Evolutionary conservation across 225 moss, liverwort and hornwort genomes (phyloP).

Genomic region (Ulota crispa): DNA sequence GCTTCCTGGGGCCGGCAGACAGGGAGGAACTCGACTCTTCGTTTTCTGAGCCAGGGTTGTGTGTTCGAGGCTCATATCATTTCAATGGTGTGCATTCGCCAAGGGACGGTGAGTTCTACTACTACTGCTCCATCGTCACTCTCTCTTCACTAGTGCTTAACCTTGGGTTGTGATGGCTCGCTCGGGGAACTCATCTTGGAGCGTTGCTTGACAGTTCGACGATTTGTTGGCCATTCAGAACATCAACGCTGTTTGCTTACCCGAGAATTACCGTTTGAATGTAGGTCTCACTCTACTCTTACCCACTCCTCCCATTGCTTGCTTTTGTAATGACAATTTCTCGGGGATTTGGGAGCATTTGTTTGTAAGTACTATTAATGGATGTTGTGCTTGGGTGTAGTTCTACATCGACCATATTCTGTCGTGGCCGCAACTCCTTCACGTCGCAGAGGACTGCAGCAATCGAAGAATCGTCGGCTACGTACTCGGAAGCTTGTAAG

Average conservation of each 20-base stretch:
- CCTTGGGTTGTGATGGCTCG: neutral
- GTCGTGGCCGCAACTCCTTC: conserved; percentile 88
- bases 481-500: conserved; percentile 85
- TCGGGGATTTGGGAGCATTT: neutral
- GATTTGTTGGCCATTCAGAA: conserved; percentile 92
- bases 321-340: neutral
- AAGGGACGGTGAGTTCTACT: conserved; percentile 65
- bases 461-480: conserved; percentile 86
- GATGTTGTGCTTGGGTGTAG: conserved; percentile 36
- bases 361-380: neutral
- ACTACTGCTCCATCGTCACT: neutral
- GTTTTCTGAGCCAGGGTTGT: neutral
- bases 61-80: conserved; percentile 13
- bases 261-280: conserved; percentile 91
- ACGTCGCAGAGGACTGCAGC: conserved; percentile 87
- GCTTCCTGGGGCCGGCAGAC: conserved; percentile 7
- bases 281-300: conserved; percentile 24
- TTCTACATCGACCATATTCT: conserved; percentile 76
- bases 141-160: neutral
- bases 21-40: neutral
- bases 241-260: conserved; percentile 88
- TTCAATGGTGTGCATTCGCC: conserved; percentile 89
- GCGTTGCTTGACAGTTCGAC: conserved; percentile 49
- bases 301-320: neutral
- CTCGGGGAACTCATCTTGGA: neutral